Percentiles rank a stretch among this genome's conserved stretches.
phyloP scores from a whole-genome alignment of 2,329 filamentous ascomycete genomes.

The Thermoascus crustaceus region DNA sequence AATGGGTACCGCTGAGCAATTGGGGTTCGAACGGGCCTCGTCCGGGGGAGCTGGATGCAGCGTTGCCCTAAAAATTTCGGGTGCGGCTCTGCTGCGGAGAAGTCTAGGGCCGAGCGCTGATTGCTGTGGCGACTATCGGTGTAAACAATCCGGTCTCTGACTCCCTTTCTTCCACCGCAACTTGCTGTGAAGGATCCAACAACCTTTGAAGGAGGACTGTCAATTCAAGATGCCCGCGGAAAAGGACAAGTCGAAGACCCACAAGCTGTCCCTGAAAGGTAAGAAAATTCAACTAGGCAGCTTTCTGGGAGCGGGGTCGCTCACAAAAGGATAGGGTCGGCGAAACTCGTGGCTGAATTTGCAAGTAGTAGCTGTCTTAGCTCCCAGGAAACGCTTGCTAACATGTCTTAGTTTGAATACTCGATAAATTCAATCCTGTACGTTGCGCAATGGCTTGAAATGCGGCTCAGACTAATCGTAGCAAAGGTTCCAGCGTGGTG shows the following conservation, averaged over 20 bases:
- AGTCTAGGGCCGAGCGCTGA: constrained; percentile 14
- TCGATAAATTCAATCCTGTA: constrained; percentile 95
- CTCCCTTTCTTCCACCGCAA: constrained; percentile 1
- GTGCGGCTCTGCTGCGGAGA: constrained; percentile 24
- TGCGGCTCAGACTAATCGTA: constrained; percentile 14
- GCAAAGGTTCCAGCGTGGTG: constrained; percentile 68
- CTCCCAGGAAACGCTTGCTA: constrained; percentile 11
- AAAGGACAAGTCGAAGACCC: constrained; percentile 73
- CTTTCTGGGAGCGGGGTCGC: not conserved
- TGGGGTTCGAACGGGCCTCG: not conserved
- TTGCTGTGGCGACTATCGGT: constrained; percentile 30
- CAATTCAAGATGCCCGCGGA: constrained; percentile 34
- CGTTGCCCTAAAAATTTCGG: constrained; percentile 6
- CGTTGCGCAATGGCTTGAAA: constrained; percentile 19
- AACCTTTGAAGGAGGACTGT: not conserved
- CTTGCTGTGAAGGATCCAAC: not conserved
- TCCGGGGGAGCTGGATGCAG: not conserved
- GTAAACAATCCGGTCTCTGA: constrained; percentile 27
- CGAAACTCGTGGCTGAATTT: constrained; percentile 91
- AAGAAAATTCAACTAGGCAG: constrained; percentile 6
- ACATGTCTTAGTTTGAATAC: constrained; percentile 69
- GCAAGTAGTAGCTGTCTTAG: constrained; percentile 51
- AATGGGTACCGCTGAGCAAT: constrained; percentile 2
- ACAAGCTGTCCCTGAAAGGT: constrained; percentile 69
- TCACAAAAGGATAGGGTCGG: constrained; percentile 45